Percentiles rank a stretch among this genome's conserved stretches.
phyloP scores from a whole-genome alignment of 768 basidiomycete genomes.

The Lentinula detonsa region DNA sequence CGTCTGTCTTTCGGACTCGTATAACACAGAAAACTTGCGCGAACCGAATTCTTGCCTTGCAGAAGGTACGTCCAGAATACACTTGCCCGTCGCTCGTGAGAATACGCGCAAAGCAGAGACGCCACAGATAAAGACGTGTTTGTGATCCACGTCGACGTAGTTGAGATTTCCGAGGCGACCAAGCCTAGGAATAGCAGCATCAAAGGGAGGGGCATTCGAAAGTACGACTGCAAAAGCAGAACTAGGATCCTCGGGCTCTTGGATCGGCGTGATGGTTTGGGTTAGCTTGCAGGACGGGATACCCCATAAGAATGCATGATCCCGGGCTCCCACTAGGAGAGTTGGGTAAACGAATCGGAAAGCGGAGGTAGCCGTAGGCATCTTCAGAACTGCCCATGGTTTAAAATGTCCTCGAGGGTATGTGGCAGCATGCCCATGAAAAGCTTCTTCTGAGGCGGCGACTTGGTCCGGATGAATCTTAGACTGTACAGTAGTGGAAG shows the following conservation, averaged over 20 bases:
- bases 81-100: constrained; percentile 36
- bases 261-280: constrained; percentile 40
- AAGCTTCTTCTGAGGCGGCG: constrained; percentile 6
- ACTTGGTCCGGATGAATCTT: constrained; percentile 23
- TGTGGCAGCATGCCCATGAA: constrained; percentile 5
- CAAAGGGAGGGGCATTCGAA: background rate
- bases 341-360: constrained; percentile 68
- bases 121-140: constrained; percentile 58
- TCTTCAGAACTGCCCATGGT: constrained; percentile 52
- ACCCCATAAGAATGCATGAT: constrained; percentile 56
- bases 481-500: constrained; percentile 10
- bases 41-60: constrained; percentile 24
- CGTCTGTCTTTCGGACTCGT: constrained; percentile 5
- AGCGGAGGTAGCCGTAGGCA: constrained; percentile 41
- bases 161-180: constrained; percentile 32
- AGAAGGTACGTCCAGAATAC: constrained; percentile 38
- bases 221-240: background rate
- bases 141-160: constrained; percentile 61
- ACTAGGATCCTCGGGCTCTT: constrained; percentile 12
- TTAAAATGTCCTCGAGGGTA: constrained; percentile 44
- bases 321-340: constrained; percentile 42
- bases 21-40: constrained; percentile 24
- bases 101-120: constrained; percentile 44
- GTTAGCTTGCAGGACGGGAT: constrained; percentile 43
- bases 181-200: background rate